These are phyloP conservation scores for Talaromyces liani DNA, from an alignment of 495 filamentous ascomycete genomes.

Conservation along the genomic window DNA sequence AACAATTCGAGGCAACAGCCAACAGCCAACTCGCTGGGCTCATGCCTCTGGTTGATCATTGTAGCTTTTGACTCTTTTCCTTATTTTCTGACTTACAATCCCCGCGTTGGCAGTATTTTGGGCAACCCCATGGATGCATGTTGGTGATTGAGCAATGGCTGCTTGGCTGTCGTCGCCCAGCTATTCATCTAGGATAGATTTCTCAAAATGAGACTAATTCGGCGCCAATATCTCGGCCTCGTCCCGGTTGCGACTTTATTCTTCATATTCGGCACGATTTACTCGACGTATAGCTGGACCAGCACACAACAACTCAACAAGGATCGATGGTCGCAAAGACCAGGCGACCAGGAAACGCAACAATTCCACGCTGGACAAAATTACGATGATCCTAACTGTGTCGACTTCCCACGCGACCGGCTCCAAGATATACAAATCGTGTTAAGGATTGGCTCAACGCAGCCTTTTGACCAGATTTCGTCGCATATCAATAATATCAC, in stretches of 20 bases:
- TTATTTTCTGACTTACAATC: not conserved
- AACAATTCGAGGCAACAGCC: not conserved
- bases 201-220: not conserved
- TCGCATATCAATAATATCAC: constrained; percentile 29
- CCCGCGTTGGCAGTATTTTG: not conserved
- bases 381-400: constrained; percentile 18
- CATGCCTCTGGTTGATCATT: not conserved
- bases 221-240: not conserved
- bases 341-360: not conserved
- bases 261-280: constrained; percentile 4
- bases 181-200: not conserved
- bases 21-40: not conserved
- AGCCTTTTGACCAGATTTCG: constrained; percentile 20
- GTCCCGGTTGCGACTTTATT: not conserved
- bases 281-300: not conserved
- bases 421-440: constrained; percentile 29
- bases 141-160: not conserved
- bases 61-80: not conserved
- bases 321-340: constrained; percentile 2
- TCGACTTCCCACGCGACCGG: constrained; percentile 24
- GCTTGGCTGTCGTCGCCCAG: not conserved
- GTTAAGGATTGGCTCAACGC: constrained; percentile 31
- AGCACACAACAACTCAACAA: not conserved
- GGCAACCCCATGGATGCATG: not conserved
- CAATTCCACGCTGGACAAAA: not conserved